These are phyloP conservation scores for Phytophthora chlamydospora DNA, from an alignment of 352 stramenopile species.

Conservation along the genomic window DNA sequence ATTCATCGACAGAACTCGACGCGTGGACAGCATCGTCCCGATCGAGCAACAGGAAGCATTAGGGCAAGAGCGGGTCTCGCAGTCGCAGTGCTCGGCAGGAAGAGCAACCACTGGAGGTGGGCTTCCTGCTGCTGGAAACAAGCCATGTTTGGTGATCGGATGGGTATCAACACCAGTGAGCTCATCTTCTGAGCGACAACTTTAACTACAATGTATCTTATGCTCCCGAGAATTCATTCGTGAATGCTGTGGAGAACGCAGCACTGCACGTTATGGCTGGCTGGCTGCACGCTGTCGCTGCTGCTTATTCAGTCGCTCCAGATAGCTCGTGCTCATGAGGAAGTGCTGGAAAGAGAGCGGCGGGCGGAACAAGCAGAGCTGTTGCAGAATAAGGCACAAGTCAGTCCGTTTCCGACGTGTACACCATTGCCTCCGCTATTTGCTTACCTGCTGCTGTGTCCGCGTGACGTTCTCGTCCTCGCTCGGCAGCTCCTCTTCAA, in stretches of 20 bases:
- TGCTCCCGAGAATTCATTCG: too few species aligned
- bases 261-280: conserved; percentile 2
- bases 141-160: too few species aligned
- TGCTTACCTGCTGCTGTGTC: conserved; percentile 13
- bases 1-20: too few species aligned
- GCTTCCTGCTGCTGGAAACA: too few species aligned
- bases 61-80: too few species aligned
- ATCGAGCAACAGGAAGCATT: too few species aligned
- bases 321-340: conserved; percentile 65
- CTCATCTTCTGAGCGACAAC: neutral
- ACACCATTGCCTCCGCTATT: too few species aligned
- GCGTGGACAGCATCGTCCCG: too few species aligned
- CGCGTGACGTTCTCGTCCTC: conserved; percentile 1
- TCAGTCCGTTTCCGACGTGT: neutral
- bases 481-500: neutral
- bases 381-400: conserved; percentile 20
- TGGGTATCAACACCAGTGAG: too few species aligned
- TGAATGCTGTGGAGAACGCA: neutral
- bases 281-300: conserved; percentile 12
- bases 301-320: conserved; percentile 41
- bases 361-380: conserved; percentile 22
- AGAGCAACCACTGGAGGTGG: too few species aligned
- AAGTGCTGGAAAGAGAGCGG: conserved; percentile 49
- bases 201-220: conserved; percentile 21
- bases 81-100: too few species aligned